A percentile compares a stretch with the other conserved stretches of the same genome.
Conservation (phyloP, 2,329 filamentous ascomycete genomes). For the Talaromyces funiculosus region DNA sequence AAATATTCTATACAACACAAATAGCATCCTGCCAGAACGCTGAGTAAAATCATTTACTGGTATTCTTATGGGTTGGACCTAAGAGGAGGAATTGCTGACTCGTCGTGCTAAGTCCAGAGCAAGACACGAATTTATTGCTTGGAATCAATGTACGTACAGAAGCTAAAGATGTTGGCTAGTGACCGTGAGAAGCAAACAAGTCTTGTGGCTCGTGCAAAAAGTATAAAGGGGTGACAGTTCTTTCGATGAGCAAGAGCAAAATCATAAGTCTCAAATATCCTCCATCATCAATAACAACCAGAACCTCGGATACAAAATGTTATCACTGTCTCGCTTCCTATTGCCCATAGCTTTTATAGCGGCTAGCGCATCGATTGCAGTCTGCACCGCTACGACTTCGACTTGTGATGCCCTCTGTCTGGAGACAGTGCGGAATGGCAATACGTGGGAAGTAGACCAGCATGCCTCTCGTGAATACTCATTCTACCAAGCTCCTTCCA, state of each 20-base stretch:
- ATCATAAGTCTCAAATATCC: neutral
- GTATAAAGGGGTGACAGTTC: neutral
- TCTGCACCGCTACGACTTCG: neutral
- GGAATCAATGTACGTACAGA: too few relatives aligned
- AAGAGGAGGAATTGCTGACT: too few relatives aligned
- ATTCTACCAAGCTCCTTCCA: slow-evolving; percentile 5
- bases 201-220: neutral
- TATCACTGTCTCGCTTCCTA: neutral
- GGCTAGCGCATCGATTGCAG: neutral
- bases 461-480: slow-evolving; percentile 5
- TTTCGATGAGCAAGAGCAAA: neutral
- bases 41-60: neutral
- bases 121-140: too few relatives aligned
- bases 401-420: neutral
- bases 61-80: neutral
- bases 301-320: neutral
- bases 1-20: neutral
- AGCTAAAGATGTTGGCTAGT: neutral
- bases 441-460: slow-evolving; percentile 3
- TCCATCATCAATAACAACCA: too few relatives aligned
- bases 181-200: neutral
- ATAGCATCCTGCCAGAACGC: neutral
- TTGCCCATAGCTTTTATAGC: neutral
- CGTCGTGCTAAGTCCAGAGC: too few relatives aligned
- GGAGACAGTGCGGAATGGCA: neutral